Evolutionary conservation across 257 asterid species (phyloP).

Genomic region (Solanum chiquidenum): DNA sequence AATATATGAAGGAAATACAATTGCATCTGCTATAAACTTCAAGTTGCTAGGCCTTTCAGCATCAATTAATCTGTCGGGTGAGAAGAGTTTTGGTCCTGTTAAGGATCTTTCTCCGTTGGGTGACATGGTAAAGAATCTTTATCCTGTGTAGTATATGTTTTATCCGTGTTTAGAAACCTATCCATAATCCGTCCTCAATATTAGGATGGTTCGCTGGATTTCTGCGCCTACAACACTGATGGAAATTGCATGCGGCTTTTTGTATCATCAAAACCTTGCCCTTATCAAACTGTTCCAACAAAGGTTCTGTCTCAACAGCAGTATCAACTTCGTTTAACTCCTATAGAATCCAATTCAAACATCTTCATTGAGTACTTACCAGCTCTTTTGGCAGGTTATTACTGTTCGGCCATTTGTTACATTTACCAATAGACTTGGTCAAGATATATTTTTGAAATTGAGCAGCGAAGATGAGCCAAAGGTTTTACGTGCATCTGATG

Average conservation of each 20-base stretch:
- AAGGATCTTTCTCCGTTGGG: constrained; percentile 81
- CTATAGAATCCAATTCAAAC: not conserved
- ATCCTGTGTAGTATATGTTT: constrained; percentile 4
- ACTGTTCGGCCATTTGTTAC: constrained; percentile 79
- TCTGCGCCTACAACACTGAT: constrained; percentile 61
- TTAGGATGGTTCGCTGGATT: constrained; percentile 94
- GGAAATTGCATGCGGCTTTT: constrained; percentile 75
- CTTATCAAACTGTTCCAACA: constrained; percentile 85
- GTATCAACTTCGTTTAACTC: not conserved
- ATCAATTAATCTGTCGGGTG: constrained; percentile 53
- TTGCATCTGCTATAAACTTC: constrained; percentile 83
- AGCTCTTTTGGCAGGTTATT: constrained; percentile 51
- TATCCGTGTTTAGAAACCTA: not conserved
- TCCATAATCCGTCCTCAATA: not conserved
- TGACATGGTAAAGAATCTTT: constrained; percentile 55
- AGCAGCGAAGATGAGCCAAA: constrained; percentile 79
- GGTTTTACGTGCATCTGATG: constrained; percentile 60
- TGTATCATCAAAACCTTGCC: constrained; percentile 76
- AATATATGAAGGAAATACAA: constrained; percentile 69
- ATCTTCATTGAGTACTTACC: constrained; percentile 13
- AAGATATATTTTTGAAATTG: constrained; percentile 58
- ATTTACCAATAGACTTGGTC: constrained; percentile 88
- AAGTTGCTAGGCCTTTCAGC: constrained; percentile 75
- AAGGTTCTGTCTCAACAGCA: constrained; percentile 44
- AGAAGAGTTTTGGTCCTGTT: constrained; percentile 77